These are phyloP conservation scores for Blastomyces gilchristii DNA, from an alignment of 2,329 filamentous ascomycete genomes.

Conservation along the genomic window DNA sequence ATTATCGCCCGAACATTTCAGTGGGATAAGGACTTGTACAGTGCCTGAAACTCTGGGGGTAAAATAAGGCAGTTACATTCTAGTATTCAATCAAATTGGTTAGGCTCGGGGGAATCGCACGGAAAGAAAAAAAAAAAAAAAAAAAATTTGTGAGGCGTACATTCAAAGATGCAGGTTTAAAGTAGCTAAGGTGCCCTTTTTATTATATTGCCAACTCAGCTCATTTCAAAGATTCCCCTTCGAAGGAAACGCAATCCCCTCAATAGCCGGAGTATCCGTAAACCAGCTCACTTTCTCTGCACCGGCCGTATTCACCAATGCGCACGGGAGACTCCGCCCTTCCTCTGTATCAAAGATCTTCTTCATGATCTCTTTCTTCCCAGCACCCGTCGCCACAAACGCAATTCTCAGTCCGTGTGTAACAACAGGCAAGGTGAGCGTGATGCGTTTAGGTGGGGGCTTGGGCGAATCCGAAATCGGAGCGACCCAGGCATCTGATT, in stretches of 20 bases:
- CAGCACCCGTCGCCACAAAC: conserved; percentile 80
- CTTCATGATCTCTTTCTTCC: conserved; percentile 87
- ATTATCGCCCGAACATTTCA: not conserved
- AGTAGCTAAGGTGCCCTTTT: too few relatives aligned
- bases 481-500: conserved; percentile 83
- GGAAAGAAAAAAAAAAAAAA: not conserved
- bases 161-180: not conserved
- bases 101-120: not conserved
- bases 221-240: conserved; percentile 51
- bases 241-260: conserved; percentile 73
- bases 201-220: conserved; percentile 9
- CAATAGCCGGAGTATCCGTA: conserved; percentile 72
- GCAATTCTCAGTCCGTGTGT: conserved; percentile 76
- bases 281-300: conserved; percentile 94
- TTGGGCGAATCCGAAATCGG: conserved; percentile 90
- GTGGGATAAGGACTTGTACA: not conserved
- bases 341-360: conserved; percentile 76
- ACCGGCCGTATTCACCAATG: conserved; percentile 72
- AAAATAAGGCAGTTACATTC: not conserved
- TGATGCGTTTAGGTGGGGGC: conserved; percentile 82
- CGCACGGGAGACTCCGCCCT: conserved; percentile 65
- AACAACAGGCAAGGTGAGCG: conserved; percentile 82
- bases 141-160: not conserved
- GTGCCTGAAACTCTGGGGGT: not conserved
- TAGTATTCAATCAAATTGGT: not conserved